A percentile compares a stretch with the other conserved stretches of the same genome.
These are phyloP conservation scores for Leishmania aethiopica DNA, from an alignment of 208 protist species.

Conservation along the genomic window DNA sequence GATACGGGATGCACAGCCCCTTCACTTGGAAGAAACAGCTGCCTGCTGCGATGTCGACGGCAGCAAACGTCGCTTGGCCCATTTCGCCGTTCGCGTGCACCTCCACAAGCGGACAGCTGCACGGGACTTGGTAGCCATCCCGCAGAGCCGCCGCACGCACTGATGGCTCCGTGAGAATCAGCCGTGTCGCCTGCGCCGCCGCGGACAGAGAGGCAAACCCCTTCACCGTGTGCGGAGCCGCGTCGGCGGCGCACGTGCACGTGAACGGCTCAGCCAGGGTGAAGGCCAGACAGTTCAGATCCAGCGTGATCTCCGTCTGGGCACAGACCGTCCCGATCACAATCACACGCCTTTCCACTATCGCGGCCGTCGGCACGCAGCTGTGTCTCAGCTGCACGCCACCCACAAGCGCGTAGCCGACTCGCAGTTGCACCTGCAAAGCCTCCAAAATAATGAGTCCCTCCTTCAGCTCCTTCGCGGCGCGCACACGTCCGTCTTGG, in stretches of 20 bases:
- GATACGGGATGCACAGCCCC: conserved; percentile 69
- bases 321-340: conserved; percentile 52
- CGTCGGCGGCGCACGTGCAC: conserved; percentile 44
- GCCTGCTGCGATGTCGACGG: conserved; percentile 43
- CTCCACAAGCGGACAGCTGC: conserved; percentile 48
- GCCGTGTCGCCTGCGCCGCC: conserved; percentile 33
- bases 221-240: conserved; percentile 40
- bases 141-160: conserved; percentile 56
- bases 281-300: conserved; percentile 75
- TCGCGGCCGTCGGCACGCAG: conserved; percentile 58
- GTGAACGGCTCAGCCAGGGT: conserved; percentile 46
- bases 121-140: conserved; percentile 50
- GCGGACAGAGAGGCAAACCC: conserved; percentile 53
- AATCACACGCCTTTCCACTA: conserved; percentile 68
- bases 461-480: conserved; percentile 51
- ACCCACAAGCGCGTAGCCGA: conserved; percentile 40
- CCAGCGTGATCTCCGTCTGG: conserved; percentile 68
- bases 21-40: conserved; percentile 62
- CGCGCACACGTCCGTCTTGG: conserved; percentile 46
- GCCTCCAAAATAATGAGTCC: conserved; percentile 54
- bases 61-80: conserved; percentile 69
- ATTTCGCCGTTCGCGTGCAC: conserved; percentile 58
- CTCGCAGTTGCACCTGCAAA: conserved; percentile 29
- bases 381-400: conserved; percentile 72
- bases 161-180: conserved; percentile 51